A percentile compares a stretch with the other conserved stretches of the same genome.
These are phyloP conservation scores for Fistulifera pelliculosa DNA, from an alignment of 108 stramenopile genomes.

Conservation along the genomic window DNA sequence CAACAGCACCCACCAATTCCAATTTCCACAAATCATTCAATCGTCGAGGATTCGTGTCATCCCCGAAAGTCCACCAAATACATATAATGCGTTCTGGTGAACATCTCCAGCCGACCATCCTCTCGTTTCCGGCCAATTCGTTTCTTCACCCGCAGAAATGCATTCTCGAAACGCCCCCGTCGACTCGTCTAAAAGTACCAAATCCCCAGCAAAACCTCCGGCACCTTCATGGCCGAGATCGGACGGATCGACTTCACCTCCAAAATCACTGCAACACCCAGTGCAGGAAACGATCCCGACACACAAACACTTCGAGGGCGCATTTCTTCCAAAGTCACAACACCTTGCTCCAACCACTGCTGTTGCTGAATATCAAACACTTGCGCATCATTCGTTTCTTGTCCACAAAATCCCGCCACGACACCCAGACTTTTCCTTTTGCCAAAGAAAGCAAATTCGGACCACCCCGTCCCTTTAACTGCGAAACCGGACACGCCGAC, in stretches of 20 bases:
- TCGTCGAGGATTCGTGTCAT: constrained; percentile 38
- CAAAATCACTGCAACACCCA: constrained; percentile 37
- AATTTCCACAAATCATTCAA: constrained; percentile 47
- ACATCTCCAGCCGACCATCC: constrained; percentile 47
- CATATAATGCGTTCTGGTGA: constrained; percentile 19
- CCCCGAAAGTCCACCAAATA: constrained; percentile 60
- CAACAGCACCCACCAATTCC: background rate
- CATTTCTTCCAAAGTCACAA: constrained; percentile 15
- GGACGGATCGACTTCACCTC: constrained; percentile 64
- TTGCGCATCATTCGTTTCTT: constrained; percentile 64
- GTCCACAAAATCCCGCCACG: constrained; percentile 53
- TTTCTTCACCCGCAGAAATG: constrained; percentile 3
- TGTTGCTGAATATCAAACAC: constrained; percentile 23
- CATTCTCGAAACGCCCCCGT: constrained; percentile 14
- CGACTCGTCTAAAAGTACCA: constrained; percentile 29
- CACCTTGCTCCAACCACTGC: constrained; percentile 2
- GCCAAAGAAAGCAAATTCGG: constrained; percentile 38
- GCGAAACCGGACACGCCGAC: constrained; percentile 12
- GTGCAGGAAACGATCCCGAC: constrained; percentile 28
- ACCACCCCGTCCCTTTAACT: constrained; percentile 42
- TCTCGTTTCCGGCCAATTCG: constrained; percentile 28
- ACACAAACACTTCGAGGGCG: constrained; percentile 51
- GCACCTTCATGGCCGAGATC: constrained; percentile 64
- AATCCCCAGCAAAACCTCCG: constrained; percentile 52
- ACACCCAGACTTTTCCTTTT: constrained; percentile 24